Base-by-base conservation (phyloP, 805 yeast species). In the Kuraishia piskuri region DNA sequence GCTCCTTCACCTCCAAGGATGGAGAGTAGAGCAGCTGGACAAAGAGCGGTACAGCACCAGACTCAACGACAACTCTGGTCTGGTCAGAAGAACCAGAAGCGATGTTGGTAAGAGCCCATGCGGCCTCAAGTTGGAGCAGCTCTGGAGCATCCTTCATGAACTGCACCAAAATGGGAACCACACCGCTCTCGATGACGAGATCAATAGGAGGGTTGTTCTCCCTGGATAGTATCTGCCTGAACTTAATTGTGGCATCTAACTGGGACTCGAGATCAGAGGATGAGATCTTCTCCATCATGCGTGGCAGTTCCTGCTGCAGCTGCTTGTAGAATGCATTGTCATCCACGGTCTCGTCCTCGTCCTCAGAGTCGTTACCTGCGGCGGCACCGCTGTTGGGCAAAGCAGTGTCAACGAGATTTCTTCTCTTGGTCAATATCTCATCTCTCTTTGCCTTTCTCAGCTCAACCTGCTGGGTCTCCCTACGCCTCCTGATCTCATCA, bases 81-180 rank as follows among this genome's bases (percentile, higher is more conserved):
- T 94, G 98, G 50, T 82, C 86, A 46, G 96, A 82, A 51, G 86
- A 76, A 58, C 99, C 99, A 3, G 97, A 89, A 22, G 98, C 98
- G 68, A 94, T 92, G 68, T 94, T 94, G 51, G 99, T 94, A 61
- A 94, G 79, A n/a, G 98, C 98, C 99, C 99, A 94, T 8, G 99
- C 97, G 12, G 98, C 96, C 75, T 94, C 99, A 63, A 94, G 81
- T 72, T 92, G 98, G 62, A 94, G 78, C 77, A 88, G 82, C 63
- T 88, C 90, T 2, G 91, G 88, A 60, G 88, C 90, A 52, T 80
- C 76, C 55, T 76, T 74, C 90, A 94, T 86, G 62, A 91, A 90
- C 61, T 80, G 84, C 53, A 94, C 97, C 68, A 94, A 80, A 52
- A 84, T 84, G 55, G 97, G 96, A 52, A 94, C 94, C 36, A 92